A percentile compares a stretch with the other conserved stretches of the same genome.
Evolutionary conservation across 805 yeast genomes (phyloP).

Genomic region (Wickerhamiella parazyma): DNA sequence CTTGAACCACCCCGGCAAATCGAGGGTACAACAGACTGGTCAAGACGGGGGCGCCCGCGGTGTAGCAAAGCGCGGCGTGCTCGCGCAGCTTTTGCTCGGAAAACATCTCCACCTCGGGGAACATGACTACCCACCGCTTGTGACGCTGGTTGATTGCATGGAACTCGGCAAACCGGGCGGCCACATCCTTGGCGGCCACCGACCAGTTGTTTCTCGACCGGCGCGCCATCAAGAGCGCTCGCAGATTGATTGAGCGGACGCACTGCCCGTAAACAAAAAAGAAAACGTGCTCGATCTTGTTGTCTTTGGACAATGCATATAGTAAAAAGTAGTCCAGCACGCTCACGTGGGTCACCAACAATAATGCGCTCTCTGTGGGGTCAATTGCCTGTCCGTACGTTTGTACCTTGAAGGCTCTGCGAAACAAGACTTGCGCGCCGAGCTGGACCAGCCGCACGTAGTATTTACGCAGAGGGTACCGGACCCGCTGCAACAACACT

Average conservation of each 20-base stretch:
- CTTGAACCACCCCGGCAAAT: conserved; percentile 28
- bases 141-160: conserved; percentile 11
- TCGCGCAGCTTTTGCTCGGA: conserved; percentile 23
- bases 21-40: conserved; percentile 65
- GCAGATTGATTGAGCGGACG: conserved; percentile 14
- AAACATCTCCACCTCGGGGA: conserved; percentile 64
- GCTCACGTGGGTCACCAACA: conserved; percentile 50
- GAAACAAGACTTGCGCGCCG: not conserved
- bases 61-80: conserved; percentile 43
- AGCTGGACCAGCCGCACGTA: conserved; percentile 3
- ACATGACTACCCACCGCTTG: conserved; percentile 44
- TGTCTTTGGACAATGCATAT: conserved; percentile 23
- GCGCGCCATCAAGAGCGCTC: conserved; percentile 12
- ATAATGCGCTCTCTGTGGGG: conserved; percentile 24
- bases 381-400: conserved; percentile 13
- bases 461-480: not conserved
- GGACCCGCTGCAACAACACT: not conserved
- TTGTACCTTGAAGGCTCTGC: conserved; percentile 3
- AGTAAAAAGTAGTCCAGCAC: conserved; percentile 51
- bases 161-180: conserved; percentile 12
- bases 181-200: conserved; percentile 12
- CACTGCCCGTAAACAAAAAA: conserved; percentile 28
- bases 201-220: conserved; percentile 23
- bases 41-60: conserved; percentile 47
- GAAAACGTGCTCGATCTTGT: conserved; percentile 25